Evolutionary conservation across 495 filamentous ascomycete species (phyloP).

Genomic region (Cudoniella acicularis): DNA sequence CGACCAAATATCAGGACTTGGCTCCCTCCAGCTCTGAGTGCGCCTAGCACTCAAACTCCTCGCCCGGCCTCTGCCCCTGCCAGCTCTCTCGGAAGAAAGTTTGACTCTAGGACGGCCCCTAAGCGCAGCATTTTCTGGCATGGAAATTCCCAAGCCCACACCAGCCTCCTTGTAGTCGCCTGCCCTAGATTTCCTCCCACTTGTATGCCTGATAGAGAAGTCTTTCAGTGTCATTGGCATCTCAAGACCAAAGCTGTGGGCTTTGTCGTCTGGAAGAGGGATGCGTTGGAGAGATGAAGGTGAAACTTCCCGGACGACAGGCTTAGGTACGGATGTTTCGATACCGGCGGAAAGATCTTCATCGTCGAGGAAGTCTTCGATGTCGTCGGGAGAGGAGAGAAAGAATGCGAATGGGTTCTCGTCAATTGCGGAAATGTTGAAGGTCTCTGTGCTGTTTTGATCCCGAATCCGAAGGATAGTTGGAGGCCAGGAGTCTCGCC

Average conservation of each 20-base stretch:
- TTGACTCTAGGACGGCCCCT: slow-evolving; percentile 16
- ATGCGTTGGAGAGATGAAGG: slow-evolving; percentile 20
- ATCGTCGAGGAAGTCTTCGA: slow-evolving; percentile 10
- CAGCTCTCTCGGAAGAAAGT: neutral
- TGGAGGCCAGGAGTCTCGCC: slow-evolving; percentile 27
- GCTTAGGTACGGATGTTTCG: slow-evolving; percentile 15
- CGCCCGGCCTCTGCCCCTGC: slow-evolving; percentile 14
- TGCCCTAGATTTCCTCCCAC: slow-evolving; percentile 11
- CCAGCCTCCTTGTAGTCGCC: slow-evolving; percentile 3
- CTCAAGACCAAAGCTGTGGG: slow-evolving; percentile 10
- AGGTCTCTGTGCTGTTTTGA: neutral
- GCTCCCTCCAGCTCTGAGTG: slow-evolving; percentile 22
- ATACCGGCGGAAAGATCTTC: slow-evolving; percentile 27
- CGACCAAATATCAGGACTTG: slow-evolving; percentile 21
- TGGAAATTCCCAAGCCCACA: slow-evolving; percentile 17
- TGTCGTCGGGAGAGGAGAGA: slow-evolving; percentile 23
- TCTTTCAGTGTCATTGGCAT: slow-evolving; percentile 24
- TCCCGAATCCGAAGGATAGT: slow-evolving; percentile 19
- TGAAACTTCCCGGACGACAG: slow-evolving; percentile 22
- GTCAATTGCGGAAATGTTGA: slow-evolving; percentile 15
- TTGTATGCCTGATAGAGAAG: slow-evolving; percentile 11
- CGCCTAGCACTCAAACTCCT: slow-evolving; percentile 17
- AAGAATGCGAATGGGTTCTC: slow-evolving; percentile 28
- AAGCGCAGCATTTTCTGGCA: slow-evolving; percentile 7
- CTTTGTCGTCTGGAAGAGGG: slow-evolving; percentile 3